Evolutionary conservation across 2,329 filamentous ascomycete genomes (phyloP).

Genomic region (Aureobasidium zeae): DNA sequence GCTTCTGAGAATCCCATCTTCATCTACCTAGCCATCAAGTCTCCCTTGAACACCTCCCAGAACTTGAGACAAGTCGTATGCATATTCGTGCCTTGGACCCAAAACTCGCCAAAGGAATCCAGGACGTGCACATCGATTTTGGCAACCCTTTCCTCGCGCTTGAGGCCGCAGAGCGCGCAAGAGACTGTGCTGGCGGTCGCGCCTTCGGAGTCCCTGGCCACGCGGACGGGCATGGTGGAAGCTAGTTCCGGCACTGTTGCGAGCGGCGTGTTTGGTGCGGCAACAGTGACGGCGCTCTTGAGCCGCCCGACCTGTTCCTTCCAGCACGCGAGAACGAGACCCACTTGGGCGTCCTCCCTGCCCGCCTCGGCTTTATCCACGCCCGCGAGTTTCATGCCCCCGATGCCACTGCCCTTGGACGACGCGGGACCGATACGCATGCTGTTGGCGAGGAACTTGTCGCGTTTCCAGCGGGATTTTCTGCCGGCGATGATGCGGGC

Average conservation of each 20-base stretch:
- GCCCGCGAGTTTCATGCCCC: conserved; percentile 86
- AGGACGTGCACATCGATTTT: conserved; percentile 69
- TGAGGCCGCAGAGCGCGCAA: conserved; percentile 80
- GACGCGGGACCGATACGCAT: conserved; percentile 76
- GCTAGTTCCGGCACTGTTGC: conserved; percentile 56
- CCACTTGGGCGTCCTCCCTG: conserved; percentile 75
- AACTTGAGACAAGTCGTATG: conserved; percentile 62
- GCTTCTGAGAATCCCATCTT: conserved; percentile 20
- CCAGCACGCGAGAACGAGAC: conserved; percentile 69
- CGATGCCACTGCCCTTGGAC: conserved; percentile 56
- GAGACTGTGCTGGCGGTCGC: conserved; percentile 63
- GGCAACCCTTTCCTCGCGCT: conserved; percentile 70
- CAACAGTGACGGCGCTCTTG: conserved; percentile 58
- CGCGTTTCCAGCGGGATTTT: conserved; percentile 81
- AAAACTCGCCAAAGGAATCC: conserved; percentile 95
- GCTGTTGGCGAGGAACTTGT: conserved; percentile 71
- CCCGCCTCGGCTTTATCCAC: conserved; percentile 74
- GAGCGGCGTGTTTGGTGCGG: conserved; percentile 39
- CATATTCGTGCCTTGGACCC: conserved; percentile 59
- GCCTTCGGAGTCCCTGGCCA: conserved; percentile 52
- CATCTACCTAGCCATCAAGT: conserved; percentile 63
- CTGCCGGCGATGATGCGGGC: conserved; percentile 78
- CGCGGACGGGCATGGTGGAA: conserved; percentile 59
- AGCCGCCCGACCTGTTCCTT: conserved; percentile 65
- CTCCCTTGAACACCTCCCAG: conserved; percentile 68